Conservation (phyloP, 2,329 filamentous ascomycete species). For the Alternaria sp. region DNA sequence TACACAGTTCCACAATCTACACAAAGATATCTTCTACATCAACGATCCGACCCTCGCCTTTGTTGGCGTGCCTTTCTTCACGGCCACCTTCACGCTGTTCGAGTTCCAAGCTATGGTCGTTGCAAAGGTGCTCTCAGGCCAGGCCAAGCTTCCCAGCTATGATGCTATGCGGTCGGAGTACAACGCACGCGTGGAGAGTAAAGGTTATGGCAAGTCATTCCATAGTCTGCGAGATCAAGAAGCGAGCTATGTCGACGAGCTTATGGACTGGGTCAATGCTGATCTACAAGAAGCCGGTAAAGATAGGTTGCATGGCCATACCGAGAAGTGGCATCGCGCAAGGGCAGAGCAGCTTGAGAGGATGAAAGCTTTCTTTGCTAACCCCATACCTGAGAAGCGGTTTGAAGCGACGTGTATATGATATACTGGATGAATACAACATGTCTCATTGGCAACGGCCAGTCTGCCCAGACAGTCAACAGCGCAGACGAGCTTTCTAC, state of each 20-base stretch:
- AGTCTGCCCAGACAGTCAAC: background rate
- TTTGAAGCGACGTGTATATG: constrained; percentile 18
- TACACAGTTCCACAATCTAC: constrained; percentile 68
- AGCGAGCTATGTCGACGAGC: constrained; percentile 49
- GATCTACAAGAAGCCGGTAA: constrained; percentile 28
- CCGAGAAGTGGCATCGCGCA: constrained; percentile 43
- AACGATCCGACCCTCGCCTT: constrained; percentile 68
- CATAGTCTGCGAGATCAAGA: constrained; percentile 53
- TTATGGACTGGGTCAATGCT: constrained; percentile 49
- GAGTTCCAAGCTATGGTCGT: constrained; percentile 72
- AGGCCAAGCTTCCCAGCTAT: constrained; percentile 55
- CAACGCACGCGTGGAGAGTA: constrained; percentile 39
- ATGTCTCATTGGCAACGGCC: background rate
- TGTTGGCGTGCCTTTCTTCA: constrained; percentile 69
- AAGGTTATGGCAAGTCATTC: constrained; percentile 53
- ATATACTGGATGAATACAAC: background rate
- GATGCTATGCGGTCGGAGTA: constrained; percentile 55
- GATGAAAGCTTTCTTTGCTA: constrained; percentile 39
- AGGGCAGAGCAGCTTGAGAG: constrained; percentile 42
- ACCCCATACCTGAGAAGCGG: background rate
- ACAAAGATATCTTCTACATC: constrained; percentile 76
- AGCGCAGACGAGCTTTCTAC: background rate
- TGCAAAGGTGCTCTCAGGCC: constrained; percentile 62
- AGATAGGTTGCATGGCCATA: constrained; percentile 42
- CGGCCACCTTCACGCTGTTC: constrained; percentile 71